Evolutionary conservation across 441 rosid species (phyloP).

Genomic region (Arabidopsis hybrid): DNA sequence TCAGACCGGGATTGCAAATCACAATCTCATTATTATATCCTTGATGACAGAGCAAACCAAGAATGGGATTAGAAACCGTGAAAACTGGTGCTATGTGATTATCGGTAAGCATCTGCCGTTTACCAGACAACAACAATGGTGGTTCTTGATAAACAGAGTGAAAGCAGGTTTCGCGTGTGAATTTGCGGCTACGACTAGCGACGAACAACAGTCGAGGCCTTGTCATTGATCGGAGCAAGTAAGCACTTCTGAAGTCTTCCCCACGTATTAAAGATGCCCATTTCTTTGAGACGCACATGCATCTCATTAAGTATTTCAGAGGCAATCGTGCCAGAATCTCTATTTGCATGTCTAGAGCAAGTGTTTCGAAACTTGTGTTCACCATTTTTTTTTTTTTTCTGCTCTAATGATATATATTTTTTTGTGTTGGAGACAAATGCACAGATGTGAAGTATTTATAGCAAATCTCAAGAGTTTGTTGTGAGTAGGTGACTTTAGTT

Average conservation of each 20-base stretch:
- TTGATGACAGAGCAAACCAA: constrained; percentile 2
- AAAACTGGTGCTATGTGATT: neutral
- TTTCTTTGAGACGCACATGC: neutral
- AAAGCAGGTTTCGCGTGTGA: neutral
- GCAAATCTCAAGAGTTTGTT: neutral
- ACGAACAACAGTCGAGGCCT: neutral
- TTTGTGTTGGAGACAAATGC: neutral
- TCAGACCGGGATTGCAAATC: neutral
- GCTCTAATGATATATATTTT: neutral
- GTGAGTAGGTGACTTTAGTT: neutral
- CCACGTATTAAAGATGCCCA: neutral
- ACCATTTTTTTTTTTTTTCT: neutral
- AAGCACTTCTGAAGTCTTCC: neutral
- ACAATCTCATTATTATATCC: neutral
- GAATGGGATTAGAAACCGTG: neutral
- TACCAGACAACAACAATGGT: constrained; percentile 10
- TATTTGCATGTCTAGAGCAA: neutral
- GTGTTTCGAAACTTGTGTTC: neutral
- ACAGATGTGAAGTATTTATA: neutral
- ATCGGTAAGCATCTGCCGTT: neutral
- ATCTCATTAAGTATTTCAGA: neutral
- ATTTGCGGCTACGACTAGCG: neutral
- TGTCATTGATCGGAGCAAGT: neutral
- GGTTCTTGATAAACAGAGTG: constrained; percentile 14
- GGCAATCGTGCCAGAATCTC: neutral